Evolutionary conservation across 768 basidiomycete species (phyloP).

Genomic region (Kwoniella bestiolae): DNA sequence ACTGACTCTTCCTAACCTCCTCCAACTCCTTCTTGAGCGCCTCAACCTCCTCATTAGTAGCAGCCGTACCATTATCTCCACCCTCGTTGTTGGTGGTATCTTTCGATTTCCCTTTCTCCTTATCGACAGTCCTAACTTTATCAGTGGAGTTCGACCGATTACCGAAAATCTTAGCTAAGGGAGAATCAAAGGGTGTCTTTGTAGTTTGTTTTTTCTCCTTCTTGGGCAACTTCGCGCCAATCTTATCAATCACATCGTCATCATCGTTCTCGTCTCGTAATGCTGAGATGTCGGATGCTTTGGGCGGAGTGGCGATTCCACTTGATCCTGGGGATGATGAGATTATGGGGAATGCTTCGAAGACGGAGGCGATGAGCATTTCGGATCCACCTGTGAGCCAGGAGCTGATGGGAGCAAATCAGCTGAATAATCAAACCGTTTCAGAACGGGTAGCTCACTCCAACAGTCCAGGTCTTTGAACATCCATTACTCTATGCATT

Average conservation of each 20-base stretch:
- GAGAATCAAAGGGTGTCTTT: conserved; percentile 25
- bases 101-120: neutral
- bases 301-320: conserved; percentile 28
- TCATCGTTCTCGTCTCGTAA: conserved; percentile 6
- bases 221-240: neutral
- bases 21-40: conserved; percentile 44
- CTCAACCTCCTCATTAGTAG: conserved; percentile 27
- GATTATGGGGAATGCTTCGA: conserved; percentile 32
- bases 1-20: conserved; percentile 43
- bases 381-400: conserved; percentile 51
- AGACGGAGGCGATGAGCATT: conserved; percentile 47
- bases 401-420: conserved; percentile 29
- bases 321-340: conserved; percentile 5
- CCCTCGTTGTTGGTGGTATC: neutral
- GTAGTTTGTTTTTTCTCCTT: neutral
- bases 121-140: neutral
- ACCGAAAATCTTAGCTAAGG: conserved; percentile 48
- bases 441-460: conserved; percentile 37
- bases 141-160: neutral
- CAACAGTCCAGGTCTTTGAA: conserved; percentile 38
- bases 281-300: conserved; percentile 11
- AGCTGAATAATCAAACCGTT: neutral
- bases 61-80: neutral
- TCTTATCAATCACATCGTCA: neutral
- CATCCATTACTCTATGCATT: conserved; percentile 28